These are phyloP conservation scores for Xylariaceae sp. DNA, from an alignment of 2,329 filamentous ascomycete species.

Conservation along the genomic window DNA sequence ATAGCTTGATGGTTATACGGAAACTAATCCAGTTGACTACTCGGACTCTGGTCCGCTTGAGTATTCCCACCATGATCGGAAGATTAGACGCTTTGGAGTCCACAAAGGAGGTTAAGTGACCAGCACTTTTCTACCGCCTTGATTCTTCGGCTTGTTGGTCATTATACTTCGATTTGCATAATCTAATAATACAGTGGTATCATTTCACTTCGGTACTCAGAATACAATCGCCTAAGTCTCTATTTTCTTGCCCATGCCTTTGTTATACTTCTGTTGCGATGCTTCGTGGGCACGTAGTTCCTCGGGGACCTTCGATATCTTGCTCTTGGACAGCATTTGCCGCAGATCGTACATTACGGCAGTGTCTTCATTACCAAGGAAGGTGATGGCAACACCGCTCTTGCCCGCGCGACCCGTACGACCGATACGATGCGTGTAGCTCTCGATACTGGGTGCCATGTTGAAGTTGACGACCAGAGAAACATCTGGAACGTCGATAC, in stretches of 20 bases:
- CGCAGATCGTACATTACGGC: slow-evolving; percentile 93
- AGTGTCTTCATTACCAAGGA: slow-evolving; percentile 83
- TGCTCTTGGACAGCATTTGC: slow-evolving; percentile 91
- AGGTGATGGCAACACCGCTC: slow-evolving; percentile 93
- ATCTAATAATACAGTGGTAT: too few relatives aligned
- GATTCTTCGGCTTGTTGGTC: too few relatives aligned
- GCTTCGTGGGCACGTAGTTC: slow-evolving; percentile 86
- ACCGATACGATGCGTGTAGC: slow-evolving; percentile 94
- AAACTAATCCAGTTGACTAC: too few relatives aligned
- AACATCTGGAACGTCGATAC: slow-evolving; percentile 96
- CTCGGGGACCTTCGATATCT: slow-evolving; percentile 84
- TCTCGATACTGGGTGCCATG: slow-evolving; percentile 91
- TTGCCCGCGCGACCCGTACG: slow-evolving; percentile 97
- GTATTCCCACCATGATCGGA: too few relatives aligned
- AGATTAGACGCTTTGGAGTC: too few relatives aligned
- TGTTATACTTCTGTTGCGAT: slow-evolving; percentile 75
- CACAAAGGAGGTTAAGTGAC: too few relatives aligned
- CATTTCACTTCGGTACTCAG: too few relatives aligned
- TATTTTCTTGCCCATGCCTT: slow-evolving; percentile 30
- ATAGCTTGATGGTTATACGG: too few relatives aligned
- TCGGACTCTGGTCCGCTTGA: too few relatives aligned
- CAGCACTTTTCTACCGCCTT: too few relatives aligned
- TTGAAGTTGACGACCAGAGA: slow-evolving; percentile 97
- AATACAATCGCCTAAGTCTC: slow-evolving; percentile 9
- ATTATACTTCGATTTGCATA: too few relatives aligned